These are phyloP conservation scores for Microdochium nivale DNA, from an alignment of 2,329 filamentous ascomycete species.

Conservation along the genomic window DNA sequence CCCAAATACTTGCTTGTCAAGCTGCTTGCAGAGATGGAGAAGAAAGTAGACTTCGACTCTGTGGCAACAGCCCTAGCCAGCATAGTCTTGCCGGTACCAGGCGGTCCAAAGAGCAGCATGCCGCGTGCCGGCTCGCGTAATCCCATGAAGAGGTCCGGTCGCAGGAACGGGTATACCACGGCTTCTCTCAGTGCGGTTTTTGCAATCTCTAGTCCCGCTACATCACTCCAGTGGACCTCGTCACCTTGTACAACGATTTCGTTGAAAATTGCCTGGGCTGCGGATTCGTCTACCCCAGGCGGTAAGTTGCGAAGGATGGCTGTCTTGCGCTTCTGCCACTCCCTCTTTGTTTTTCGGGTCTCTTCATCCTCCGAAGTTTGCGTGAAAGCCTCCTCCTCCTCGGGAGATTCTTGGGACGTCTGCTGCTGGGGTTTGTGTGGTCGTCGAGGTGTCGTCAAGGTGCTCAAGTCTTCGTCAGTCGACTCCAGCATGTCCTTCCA, in stretches of 20 bases:
- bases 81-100: constrained; percentile 99
- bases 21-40: constrained; percentile 91
- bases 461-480: constrained; percentile 12
- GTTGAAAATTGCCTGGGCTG: constrained; percentile 88
- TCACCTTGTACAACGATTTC: constrained; percentile 94
- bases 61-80: constrained; percentile 89
- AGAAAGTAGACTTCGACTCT: constrained; percentile 90
- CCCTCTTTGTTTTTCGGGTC: constrained; percentile 29
- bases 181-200: constrained; percentile 91
- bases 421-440: constrained; percentile 24
- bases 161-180: constrained; percentile 92
- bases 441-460: constrained; percentile 8
- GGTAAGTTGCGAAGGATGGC: constrained; percentile 70
- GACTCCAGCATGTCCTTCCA: constrained; percentile 9
- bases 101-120: constrained; percentile 93
- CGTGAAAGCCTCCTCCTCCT: constrained; percentile 37
- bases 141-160: constrained; percentile 92
- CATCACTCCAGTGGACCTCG: constrained; percentile 89
- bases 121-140: constrained; percentile 87
- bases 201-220: constrained; percentile 82
- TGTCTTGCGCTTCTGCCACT: constrained; percentile 54
- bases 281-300: constrained; percentile 68
- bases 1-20: constrained; percentile 94
- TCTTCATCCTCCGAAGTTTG: constrained; percentile 33
- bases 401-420: constrained; percentile 30